Base-by-base conservation (phyloP, 1,284 basidiomycete species). In the Trichosporon coremiiforme region DNA sequence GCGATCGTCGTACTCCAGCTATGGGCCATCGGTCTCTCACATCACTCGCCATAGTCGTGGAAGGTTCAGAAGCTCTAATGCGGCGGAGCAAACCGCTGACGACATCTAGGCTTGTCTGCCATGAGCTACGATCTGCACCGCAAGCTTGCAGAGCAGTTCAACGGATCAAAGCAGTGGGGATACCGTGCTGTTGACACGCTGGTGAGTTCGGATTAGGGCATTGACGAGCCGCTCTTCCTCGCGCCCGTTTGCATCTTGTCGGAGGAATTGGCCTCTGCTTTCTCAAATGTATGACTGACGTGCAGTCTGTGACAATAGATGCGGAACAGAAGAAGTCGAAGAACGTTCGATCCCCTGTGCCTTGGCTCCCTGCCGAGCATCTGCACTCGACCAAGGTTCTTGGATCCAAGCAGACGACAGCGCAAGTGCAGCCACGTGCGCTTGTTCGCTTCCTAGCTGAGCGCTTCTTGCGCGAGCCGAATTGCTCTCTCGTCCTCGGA, bases 101-200 rank as follows among this genome's bases (percentile, higher is more conserved):
- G 15, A 31, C 53, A 36, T 68, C 5, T 80, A 50, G 85, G 85
- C 47, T 85, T 96, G 20, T 90, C 91, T 5, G 84, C 87, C 57
- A 86, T 95, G 62, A 94, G 92, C 6, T 97, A 91, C 79, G 78
- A 85, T 8, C 89, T 97, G 75, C 94, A 97, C 80, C 86, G 89
- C 72, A 86, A 88, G 60, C 87, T 98, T 9, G 92, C 94, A 0
- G 83, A 89, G 66, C 86, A 90, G 75, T 89, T 92, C 79, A 85
- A 87, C 66, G 94, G 95, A 0, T 83, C 85, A 20, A 85, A 89
- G 60, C 85, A 89, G 29, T 97, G 93, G 94, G 93, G 93, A 0
- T 97, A 93, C 87, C 86, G 95, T 84, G 88, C 83, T 86, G 84
- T 88, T 9, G 85, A 86, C 57, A 86, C 85, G 12, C 71, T 85